Base-by-base conservation (phyloP, 352 stramenopile species). In the Globisporangium okanoganense region DNA sequence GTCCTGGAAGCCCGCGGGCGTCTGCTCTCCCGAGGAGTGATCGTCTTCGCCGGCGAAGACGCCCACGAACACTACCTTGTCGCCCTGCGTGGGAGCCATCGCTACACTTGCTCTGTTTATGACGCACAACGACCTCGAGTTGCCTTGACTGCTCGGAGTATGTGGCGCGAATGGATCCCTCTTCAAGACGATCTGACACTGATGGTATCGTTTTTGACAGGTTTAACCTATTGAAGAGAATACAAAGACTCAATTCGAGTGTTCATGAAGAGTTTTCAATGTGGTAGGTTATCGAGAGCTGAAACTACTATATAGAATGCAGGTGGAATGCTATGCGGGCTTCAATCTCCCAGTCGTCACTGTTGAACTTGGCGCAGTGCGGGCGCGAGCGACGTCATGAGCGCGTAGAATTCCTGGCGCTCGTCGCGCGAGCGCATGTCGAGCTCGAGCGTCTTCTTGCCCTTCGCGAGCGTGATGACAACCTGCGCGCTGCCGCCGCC, bases 1-100 rank as follows among this genome's bases (percentile, higher is more conserved):
- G 57, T 91, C 76, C 44, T 82, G 78, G 61, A 88, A 86, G 27
- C 81, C 83, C 29, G 71, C 69, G 36, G 76, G 77, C 18, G 83
- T 93, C 24, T 90, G 69, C 33, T 84, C 75, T 1, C 73, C 76
- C 9, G 63, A 72, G 5, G 63, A 72, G 24, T 71, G 69, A n/a
- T 70, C 61, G 18, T 67, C 65, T 29, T 69, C 70, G 31, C 41
- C 57, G 9, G 50, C 62, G 48, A 80, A 85, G 24, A 71, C 69
- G 62, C 65, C 65, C 12, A 73, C 61, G 44, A 78, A 75, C 47
- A 69, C 50, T 33, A 66, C 51, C 25, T 25, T 35, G n/a, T 49
- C 33, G 27, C n/a, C 43, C 48, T 48, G 41, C 25, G 36, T 44
- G 22, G 52, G 33, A 27, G 20, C 52, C 31, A 58, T 58, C 33